phyloP scores from a whole-genome alignment of 2,329 filamentous ascomycete genomes.

The Nannizziopsis arthrosporioides region DNA sequence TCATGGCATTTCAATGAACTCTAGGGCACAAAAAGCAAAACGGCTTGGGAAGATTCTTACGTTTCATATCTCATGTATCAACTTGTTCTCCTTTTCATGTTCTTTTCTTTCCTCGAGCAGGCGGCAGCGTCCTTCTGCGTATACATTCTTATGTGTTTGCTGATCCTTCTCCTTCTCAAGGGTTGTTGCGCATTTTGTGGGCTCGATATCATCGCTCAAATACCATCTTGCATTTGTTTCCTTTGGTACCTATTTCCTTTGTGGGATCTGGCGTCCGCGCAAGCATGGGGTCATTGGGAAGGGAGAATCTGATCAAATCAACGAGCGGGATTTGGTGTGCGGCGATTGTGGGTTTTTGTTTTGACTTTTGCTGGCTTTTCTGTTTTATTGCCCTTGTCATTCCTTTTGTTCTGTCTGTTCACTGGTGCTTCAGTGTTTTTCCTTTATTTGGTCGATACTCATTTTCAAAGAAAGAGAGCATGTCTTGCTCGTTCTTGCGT shows the following conservation, averaged over 20 bases:
- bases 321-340: too few species aligned
- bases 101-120: neutral
- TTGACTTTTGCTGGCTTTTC: too few species aligned
- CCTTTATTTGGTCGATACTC: neutral
- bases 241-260: too few species aligned
- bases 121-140: neutral
- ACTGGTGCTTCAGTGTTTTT: neutral
- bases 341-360: too few species aligned
- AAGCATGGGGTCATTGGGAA: too few species aligned
- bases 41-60: neutral
- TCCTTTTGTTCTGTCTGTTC: neutral
- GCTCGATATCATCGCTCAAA: too few species aligned
- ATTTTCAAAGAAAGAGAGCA: too few species aligned
- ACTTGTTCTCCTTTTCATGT: neutral
- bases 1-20: conserved; percentile 1
- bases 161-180: neutral
- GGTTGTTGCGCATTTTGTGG: neutral
- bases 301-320: too few species aligned
- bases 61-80: conserved; percentile 6
- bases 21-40: neutral
- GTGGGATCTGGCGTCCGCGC: too few species aligned
- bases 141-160: neutral
- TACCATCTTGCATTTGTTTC: too few species aligned
- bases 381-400: neutral
- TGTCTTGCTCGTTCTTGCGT: too few species aligned